Evolutionary conservation across 306 rosid genomes (phyloP), one percentile per base, ranked within the genome.

Genomic region (Ochetophila trinervis): DNA sequence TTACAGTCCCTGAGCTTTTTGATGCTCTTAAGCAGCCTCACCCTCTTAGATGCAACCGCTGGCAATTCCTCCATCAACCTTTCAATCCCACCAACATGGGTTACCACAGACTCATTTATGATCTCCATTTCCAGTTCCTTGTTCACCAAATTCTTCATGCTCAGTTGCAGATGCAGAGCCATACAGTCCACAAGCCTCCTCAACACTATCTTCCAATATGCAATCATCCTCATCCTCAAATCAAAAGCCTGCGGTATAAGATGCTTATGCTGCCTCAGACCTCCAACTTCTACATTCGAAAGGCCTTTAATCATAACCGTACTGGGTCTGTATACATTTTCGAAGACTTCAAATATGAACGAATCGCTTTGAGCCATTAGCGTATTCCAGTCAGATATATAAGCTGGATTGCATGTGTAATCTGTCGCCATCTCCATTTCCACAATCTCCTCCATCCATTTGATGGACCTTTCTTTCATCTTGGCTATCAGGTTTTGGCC

Each of bases 371-470:
- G 58, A 5, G 62, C 36, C 62, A 79, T 68, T 0, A 85, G 65
- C 21, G 1, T 68, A 0, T 17, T 62, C 40, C 80, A 82, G 18
- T 76, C 81, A 6, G n/a, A 0, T 6, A 8, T 13, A 20, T 60
- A 85, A 1, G 82, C 85, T 0, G 85, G 42, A 35, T 71, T 65
- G 15, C 87, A 85, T 0, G 87, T 85, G 32, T 79, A 85, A 17
- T 82, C 87, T 0, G 85, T 79, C 2, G 53, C 42, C 51, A 48
- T 75, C 18, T 79, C 86, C 87, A 85, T 82, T 14, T 82, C 79
- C 0, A 80, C 48, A 0, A 61, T 72, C 11, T 74, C 75, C 56
- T 1, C 1, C 0, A 82, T 84, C 62, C 77, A 80, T 3, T 52
- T 71, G 4, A 37, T 51, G 0, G 85, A 79, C 1, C 4, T 34